Percentiles rank a stretch among this genome's conserved stretches.
Conservation (phyloP, 176 grass and related monocot genomes). For the Zizania latifolia region DNA sequence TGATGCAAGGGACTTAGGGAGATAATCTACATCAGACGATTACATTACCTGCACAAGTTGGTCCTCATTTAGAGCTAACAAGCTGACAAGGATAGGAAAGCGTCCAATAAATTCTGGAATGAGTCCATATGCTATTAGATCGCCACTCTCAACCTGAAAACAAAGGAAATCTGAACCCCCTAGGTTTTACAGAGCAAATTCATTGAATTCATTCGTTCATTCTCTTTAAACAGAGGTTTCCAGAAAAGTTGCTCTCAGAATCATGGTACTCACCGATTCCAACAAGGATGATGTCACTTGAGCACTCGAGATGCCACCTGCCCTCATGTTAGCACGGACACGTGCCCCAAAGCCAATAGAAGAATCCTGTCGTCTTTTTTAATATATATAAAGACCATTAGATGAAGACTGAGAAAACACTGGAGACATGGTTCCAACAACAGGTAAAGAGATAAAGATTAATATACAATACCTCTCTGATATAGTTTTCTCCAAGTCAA, state of each 20-base stretch:
- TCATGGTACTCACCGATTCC: constrained; percentile 64
- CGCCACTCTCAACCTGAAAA: constrained; percentile 94
- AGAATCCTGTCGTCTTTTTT: constrained; percentile 75
- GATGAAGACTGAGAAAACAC: constrained; percentile 19
- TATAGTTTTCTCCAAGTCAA: constrained; percentile 96
- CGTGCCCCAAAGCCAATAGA: constrained; percentile 95
- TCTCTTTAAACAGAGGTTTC: constrained; percentile 11
- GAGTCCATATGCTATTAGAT: constrained; percentile 93
- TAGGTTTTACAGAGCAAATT: constrained; percentile 17
- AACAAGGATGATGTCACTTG: constrained; percentile 84
- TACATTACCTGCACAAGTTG: constrained; percentile 80
- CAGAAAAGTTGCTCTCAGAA: background rate
- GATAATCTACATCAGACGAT: background rate
- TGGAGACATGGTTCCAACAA: constrained; percentile 12
- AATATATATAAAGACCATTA: background rate
- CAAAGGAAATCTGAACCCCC: background rate
- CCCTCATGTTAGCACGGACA: constrained; percentile 80
- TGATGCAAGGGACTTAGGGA: background rate
- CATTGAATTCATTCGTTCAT: background rate
- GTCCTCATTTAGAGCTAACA: constrained; percentile 74
- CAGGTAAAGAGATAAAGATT: background rate
- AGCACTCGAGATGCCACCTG: constrained; percentile 68
- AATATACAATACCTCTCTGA: constrained; percentile 62
- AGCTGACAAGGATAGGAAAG: constrained; percentile 90
- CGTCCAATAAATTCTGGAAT: constrained; percentile 99